These are phyloP conservation scores for Aristolochia contorta DNA, from an alignment of 164 flowering plant species.

Conservation along the genomic window DNA sequence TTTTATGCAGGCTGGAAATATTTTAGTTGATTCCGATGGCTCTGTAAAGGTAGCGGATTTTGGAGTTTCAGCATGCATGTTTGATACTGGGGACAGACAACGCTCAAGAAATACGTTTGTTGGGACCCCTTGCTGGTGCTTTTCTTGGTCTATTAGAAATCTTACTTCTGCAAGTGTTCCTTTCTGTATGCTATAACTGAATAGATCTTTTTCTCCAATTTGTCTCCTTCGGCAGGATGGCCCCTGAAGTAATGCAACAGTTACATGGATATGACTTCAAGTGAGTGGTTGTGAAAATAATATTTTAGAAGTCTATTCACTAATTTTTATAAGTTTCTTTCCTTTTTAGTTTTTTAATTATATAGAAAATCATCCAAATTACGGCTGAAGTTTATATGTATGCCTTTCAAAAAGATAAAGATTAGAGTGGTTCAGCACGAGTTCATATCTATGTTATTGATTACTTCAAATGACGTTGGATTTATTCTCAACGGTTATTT, in stretches of 20 bases:
- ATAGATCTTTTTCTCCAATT: background rate
- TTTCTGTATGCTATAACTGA: background rate
- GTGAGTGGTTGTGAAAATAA: slow-evolving; percentile 29
- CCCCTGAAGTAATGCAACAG: slow-evolving; percentile 99
- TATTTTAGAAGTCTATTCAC: too few species aligned
- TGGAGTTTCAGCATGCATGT: slow-evolving; percentile 96
- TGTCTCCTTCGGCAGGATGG: slow-evolving; percentile 61
- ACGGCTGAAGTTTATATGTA: too few species aligned
- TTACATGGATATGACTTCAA: slow-evolving; percentile 94
- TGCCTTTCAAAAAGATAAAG: too few species aligned
- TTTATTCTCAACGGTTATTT: background rate
- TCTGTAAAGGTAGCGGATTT: slow-evolving; percentile 84
- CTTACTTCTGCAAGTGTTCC: background rate
- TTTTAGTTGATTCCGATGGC: slow-evolving; percentile 71
- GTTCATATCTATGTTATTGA: too few species aligned
- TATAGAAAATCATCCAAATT: too few species aligned
- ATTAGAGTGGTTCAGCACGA: too few species aligned
- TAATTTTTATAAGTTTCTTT: too few species aligned
- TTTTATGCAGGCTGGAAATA: slow-evolving; percentile 83
- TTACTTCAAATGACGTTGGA: background rate
- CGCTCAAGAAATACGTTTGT: slow-evolving; percentile 91
- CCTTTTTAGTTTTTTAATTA: too few species aligned
- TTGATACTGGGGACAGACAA: slow-evolving; percentile 90
- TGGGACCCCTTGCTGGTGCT: slow-evolving; percentile 97
- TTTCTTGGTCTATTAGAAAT: background rate